These are phyloP conservation scores for Aspergillus hancockii DNA, from an alignment of 495 filamentous ascomycete genomes.

Conservation along the genomic window DNA sequence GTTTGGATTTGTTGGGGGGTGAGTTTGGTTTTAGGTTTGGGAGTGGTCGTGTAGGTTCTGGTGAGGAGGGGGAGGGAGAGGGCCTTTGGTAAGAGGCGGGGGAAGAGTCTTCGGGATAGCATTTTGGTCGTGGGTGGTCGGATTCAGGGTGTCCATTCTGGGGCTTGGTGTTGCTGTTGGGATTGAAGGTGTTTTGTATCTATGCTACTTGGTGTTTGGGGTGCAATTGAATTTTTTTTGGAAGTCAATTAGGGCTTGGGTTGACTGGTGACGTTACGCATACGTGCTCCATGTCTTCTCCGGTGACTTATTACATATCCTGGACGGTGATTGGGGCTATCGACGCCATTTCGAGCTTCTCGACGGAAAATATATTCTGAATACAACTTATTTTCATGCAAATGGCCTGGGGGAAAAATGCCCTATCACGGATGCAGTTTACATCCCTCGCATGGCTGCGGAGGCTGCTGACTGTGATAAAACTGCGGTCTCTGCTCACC, in stretches of 20 bases:
- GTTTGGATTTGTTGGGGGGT: constrained; percentile 26
- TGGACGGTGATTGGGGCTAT: too few species aligned
- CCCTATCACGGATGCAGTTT: constrained; percentile 17
- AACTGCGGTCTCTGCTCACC: constrained; percentile 14
- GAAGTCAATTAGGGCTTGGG: background rate
- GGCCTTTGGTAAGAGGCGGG: background rate
- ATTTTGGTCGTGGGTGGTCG: background rate
- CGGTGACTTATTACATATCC: too few species aligned
- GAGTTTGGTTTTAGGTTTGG: constrained; percentile 4
- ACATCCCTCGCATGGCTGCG: constrained; percentile 21
- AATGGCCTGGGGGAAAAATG: background rate
- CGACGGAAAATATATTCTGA: too few species aligned
- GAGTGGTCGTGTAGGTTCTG: background rate
- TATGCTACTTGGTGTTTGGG: background rate
- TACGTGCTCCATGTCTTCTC: background rate
- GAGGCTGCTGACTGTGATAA: constrained; percentile 15
- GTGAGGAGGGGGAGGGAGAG: background rate
- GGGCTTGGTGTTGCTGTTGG: too few species aligned
- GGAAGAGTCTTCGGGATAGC: background rate
- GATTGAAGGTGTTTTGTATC: too few species aligned
- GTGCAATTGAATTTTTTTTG: background rate
- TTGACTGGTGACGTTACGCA: background rate
- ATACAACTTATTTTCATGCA: too few species aligned
- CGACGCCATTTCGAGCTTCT: too few species aligned
- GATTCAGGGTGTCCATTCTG: too few species aligned